Percentiles rank a stretch among this genome's conserved stretches.
phyloP scores from a whole-genome alignment of 163 green algal genomes.

The Scenedesmus sp. region DNA sequence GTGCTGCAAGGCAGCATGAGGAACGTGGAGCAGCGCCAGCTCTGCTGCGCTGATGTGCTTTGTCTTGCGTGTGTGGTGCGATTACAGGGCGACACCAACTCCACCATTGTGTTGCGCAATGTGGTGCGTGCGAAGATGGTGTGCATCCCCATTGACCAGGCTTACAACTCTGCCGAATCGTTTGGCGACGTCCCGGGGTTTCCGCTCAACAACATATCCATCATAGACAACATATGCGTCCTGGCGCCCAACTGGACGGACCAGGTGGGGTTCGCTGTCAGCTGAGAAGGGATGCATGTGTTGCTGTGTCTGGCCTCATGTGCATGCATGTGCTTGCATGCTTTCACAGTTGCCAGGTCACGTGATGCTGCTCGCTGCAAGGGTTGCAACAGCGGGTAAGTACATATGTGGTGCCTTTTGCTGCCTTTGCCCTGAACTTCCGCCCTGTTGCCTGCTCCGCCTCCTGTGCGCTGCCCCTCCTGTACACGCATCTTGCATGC shows the following conservation, averaged over 20 bases:
- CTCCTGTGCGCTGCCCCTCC: not conserved
- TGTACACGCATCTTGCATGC: not conserved
- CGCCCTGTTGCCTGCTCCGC: not conserved
- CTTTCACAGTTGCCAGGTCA: not conserved
- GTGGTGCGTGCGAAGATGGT: constrained; percentile 19
- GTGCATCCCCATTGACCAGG: not conserved
- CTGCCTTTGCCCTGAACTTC: not conserved
- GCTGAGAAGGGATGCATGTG: too few species aligned
- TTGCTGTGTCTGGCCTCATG: not conserved
- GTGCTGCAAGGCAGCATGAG: too few species aligned
- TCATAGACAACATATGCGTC: not conserved
- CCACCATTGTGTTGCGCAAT: constrained; percentile 14
- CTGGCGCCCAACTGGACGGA: not conserved
- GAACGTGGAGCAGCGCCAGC: too few species aligned
- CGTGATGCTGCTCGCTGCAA: not conserved
- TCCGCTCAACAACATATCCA: constrained; percentile 20
- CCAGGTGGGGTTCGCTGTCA: not conserved
- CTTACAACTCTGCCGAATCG: not conserved
- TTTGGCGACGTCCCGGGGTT: not conserved
- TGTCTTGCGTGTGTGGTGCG: too few species aligned
- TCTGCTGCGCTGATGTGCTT: not conserved
- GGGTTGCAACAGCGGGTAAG: too few species aligned
- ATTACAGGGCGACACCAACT: constrained; percentile 20
- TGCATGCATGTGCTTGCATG: not conserved
- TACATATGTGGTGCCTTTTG: too few species aligned